Evolutionary conservation across 805 yeast species (phyloP).

Genomic region (Tetrapisispora nanseiensis): DNA sequence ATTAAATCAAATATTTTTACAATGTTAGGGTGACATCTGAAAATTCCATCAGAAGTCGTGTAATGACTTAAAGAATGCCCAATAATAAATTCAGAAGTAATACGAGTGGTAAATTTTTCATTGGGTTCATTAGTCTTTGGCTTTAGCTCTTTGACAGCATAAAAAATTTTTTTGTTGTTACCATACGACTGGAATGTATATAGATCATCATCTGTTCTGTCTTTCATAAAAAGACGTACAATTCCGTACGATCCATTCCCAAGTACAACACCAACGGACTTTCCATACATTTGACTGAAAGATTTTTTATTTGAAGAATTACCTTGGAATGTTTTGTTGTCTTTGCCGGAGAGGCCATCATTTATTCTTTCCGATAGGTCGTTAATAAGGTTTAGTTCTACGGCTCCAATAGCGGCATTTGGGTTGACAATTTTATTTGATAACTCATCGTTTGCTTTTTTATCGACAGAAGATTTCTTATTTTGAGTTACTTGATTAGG

Average conservation of each 20-base stretch:
- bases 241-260: slow-evolving; percentile 98
- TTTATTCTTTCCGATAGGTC: slow-evolving; percentile 40
- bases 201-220: slow-evolving; percentile 2
- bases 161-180: slow-evolving; percentile 56
- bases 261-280: slow-evolving; percentile 38
- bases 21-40: slow-evolving; percentile 41
- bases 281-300: slow-evolving; percentile 40
- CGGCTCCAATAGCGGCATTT: slow-evolving; percentile 40
- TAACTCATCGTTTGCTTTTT: not conserved
- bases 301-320: slow-evolving; percentile 6
- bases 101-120: slow-evolving; percentile 82
- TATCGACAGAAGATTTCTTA: not conserved
- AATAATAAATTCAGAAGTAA: slow-evolving; percentile 81
- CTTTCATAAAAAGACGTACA: slow-evolving; percentile 71
- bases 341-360: slow-evolving; percentile 28
- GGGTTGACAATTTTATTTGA: slow-evolving; percentile 17
- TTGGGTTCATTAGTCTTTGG: slow-evolving; percentile 75
- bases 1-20: slow-evolving; percentile 72
- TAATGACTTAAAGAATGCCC: slow-evolving; percentile 57
- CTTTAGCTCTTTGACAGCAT: slow-evolving; percentile 87
- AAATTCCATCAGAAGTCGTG: slow-evolving; percentile 2
- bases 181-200: slow-evolving; percentile 48
- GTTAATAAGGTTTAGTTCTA: slow-evolving; percentile 41
- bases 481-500: not conserved
- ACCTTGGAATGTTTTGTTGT: not conserved